Conservation (phyloP, 2,329 filamentous ascomycete genomes). For the Claviceps sp. region DNA sequence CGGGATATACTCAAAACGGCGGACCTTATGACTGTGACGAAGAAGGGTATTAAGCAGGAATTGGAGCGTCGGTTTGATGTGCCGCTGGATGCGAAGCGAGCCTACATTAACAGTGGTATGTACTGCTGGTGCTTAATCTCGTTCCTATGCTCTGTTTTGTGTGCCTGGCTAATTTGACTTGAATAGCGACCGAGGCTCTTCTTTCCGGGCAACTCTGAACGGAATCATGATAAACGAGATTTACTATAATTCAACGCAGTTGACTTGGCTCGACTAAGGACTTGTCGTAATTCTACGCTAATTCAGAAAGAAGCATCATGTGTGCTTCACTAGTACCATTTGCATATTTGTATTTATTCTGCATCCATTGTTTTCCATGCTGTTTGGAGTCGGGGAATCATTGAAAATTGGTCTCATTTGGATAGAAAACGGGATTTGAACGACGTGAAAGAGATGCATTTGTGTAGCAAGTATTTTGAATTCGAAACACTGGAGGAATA, state of each 20-base stretch:
- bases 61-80: slow-evolving; percentile 83
- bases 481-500: not conserved
- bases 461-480: not conserved
- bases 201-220: slow-evolving; percentile 60
- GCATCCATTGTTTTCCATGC: not conserved
- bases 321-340: not conserved
- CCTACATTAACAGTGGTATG: slow-evolving; percentile 89
- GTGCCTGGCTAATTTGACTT: not conserved
- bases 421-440: not conserved
- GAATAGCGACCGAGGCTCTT: slow-evolving; percentile 60
- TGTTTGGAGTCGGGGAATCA: slow-evolving; percentile 1
- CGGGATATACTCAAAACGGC: slow-evolving; percentile 82
- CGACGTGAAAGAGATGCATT: not conserved
- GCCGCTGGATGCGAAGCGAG: slow-evolving; percentile 71
- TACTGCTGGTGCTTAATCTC: slow-evolving; percentile 11
- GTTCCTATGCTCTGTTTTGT: slow-evolving; percentile 7
- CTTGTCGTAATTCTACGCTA: too few relatives aligned
- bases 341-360: not conserved
- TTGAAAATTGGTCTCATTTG: not conserved
- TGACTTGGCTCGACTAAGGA: too few relatives aligned
- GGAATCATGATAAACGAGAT: not conserved
- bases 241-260: too few relatives aligned
- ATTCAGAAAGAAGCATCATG: not conserved
- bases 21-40: slow-evolving; percentile 94
- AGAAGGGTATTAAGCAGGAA: slow-evolving; percentile 94